phyloP scores from a whole-genome alignment of 2,329 filamentous ascomycete genomes.

The Bipolaris oryzae region DNA sequence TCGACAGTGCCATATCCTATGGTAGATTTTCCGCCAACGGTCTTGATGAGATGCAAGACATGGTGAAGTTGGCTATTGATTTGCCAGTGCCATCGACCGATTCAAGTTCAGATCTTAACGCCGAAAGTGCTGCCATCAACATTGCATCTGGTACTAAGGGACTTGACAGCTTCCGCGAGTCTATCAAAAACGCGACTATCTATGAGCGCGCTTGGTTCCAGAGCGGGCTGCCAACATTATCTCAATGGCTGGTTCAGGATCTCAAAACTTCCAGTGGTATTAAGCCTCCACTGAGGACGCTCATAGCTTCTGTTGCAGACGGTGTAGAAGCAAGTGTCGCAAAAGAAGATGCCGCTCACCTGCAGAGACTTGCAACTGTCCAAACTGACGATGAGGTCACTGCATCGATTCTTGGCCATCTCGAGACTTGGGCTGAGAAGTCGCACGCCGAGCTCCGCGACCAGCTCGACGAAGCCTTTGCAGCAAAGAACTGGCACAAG shows the following conservation, averaged over 20 bases:
- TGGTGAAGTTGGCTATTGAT: conserved; percentile 65
- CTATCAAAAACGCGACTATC: conserved; percentile 69
- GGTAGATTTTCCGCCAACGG: conserved; percentile 46
- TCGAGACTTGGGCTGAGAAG: conserved; percentile 75
- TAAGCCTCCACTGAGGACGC: conserved; percentile 68
- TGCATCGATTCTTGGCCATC: conserved; percentile 61
- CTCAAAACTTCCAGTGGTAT: conserved; percentile 53
- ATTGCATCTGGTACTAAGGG: conserved; percentile 66
- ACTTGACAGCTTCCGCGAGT: conserved; percentile 70
- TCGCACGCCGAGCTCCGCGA: conserved; percentile 84
- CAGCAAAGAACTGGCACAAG: conserved; percentile 76
- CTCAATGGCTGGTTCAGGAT: conserved; percentile 65
- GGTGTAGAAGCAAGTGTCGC: conserved; percentile 60
- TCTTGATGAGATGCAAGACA: conserved; percentile 49
- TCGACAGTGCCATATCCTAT: conserved; percentile 68
- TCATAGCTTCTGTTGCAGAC: conserved; percentile 71
- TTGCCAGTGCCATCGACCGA: conserved; percentile 54
- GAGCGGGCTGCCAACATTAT: conserved; percentile 70
- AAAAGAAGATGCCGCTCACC: conserved; percentile 54
- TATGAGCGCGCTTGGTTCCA: conserved; percentile 77
- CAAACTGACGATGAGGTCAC: conserved; percentile 53
- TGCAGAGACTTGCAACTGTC: conserved; percentile 41
- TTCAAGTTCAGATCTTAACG: conserved; percentile 27
- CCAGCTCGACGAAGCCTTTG: conserved; percentile 78
- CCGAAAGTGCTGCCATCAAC: conserved; percentile 61